Evolutionary conservation across 2,329 filamentous ascomycete genomes (phyloP), one percentile per base, ranked within the genome.

Genomic region (Arthroderma uncinatum): DNA sequence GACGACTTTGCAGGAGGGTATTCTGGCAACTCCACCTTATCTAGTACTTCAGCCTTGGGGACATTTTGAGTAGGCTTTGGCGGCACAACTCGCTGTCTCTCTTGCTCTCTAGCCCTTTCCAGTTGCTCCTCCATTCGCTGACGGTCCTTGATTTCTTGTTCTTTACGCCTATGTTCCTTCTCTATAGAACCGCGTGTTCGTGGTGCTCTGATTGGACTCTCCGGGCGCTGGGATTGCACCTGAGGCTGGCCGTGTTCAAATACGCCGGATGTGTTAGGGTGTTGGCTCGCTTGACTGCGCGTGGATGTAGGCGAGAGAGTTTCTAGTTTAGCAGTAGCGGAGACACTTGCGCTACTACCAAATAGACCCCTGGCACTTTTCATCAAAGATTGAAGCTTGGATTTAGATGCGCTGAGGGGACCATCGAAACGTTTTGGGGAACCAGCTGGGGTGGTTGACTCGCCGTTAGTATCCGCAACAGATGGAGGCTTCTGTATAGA

Each of bases 401-500:
- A 89, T 74, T 95, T 97, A 28, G 93, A 91, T 54, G 93, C 89
- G 71, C 91, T 95, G 59, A 96, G 72, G 4, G 89, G 89, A 58
- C 86, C 92, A 63, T 94, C 90, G 74, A 69, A 80, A 73, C 69
- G 79, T 64, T 64, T 69, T 28, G 82, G 82, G 23, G 82, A 83
- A 30, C 77, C 79, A 52, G 72, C 70, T 28, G 82, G 81, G 54
- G 80, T 83, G 14, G 80, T 84, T 10, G 82, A 77, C 7, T 72
- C 73, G 25, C 79, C 69, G 16, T 76, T 68, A 5, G 79, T 76
- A 59, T 82, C 82, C 0, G 83, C 83, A 1, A 81, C 78, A 0
- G 84, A 84, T 9, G 79, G 74, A 1, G 77, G 76, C 70, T 87
- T 88, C 61, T 82, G 79, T 56, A 81, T 74, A 37, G 73, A 67